Evolutionary conservation across 768 basidiomycete genomes (phyloP), one percentile per base, ranked within the genome.

Genomic region (Ramaria rubella): DNA sequence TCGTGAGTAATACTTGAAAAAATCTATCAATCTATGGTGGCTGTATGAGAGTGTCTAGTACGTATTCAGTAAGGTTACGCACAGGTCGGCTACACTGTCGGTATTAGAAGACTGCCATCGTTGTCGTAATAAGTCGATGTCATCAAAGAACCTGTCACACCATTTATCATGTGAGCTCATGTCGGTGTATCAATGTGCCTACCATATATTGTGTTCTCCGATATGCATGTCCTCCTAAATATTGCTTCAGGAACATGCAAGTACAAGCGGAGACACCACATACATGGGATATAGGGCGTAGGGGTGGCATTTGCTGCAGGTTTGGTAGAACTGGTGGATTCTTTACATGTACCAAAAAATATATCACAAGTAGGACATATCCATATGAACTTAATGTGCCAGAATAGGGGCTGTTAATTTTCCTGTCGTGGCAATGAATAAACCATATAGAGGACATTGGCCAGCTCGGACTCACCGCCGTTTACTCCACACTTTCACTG

Each of bases 401-500:
- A 65, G 91, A 85, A 72, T 98, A 99, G 11, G 95, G 94, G 50
- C 94, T 96, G 72, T 99, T 99, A 71, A 99, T 96, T 83, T 96
- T 94, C 72, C 90, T 91, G 64, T 1, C 26, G 46, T 54, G 26
- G 29, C 45, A 44, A 30, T 49, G 48, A 14, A 40, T 26, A 50
- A 27, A 44, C 58, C 36, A 52, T 51, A 8, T 46, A 31, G 29
- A 43, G 33, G 27, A 15, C 11, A 2, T 48, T 17, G 23, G 17
- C n/a, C 40, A 42, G 23, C 8, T 26, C 24, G 12, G 2, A 40
- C 73, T 34, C 55, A 88, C 89, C 94, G 81, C 71, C 93, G 81
- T 73, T 97, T 99, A 65, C 91, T 90, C 95, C 95, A 99, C 21
- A 99, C 93, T 78, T 99, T 99, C 66, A 99, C 94, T 98, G 63